Evolutionary conservation across 2,329 filamentous ascomycete genomes (phyloP).

Genomic region (Teratosphaeria epicoccoides): DNA sequence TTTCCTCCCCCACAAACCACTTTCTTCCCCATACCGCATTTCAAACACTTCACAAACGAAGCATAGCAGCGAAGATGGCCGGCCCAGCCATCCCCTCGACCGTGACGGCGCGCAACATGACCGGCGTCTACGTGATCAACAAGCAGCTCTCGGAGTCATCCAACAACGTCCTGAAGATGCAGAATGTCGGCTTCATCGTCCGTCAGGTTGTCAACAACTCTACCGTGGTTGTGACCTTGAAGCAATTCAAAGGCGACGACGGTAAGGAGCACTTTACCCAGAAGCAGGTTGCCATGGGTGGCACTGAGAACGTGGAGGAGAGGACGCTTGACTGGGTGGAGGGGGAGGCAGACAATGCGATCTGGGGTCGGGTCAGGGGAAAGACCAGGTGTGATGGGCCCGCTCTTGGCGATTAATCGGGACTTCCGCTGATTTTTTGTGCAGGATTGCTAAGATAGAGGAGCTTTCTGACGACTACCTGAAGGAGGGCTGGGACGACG

Average conservation of each 20-base stretch:
- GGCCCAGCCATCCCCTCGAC: constrained; percentile 48
- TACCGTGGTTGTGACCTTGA: constrained; percentile 55
- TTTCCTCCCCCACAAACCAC: not conserved
- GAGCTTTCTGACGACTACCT: constrained; percentile 38
- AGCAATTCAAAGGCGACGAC: constrained; percentile 39
- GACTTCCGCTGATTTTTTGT: not conserved
- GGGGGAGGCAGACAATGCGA: constrained; percentile 62
- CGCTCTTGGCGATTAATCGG: not conserved
- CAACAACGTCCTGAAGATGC: constrained; percentile 57
- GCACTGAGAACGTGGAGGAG: constrained; percentile 54
- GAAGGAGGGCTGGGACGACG: constrained; percentile 46
- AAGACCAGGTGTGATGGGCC: constrained; percentile 30
- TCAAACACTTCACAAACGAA: not conserved
- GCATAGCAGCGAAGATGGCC: too few relatives aligned
- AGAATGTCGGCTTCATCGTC: constrained; percentile 32
- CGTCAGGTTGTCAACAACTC: constrained; percentile 51
- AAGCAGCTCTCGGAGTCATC: constrained; percentile 58
- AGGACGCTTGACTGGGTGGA: constrained; percentile 47
- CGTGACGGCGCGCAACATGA: constrained; percentile 57
- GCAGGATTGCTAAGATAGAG: constrained; percentile 28
- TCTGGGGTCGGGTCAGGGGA: constrained; percentile 65
- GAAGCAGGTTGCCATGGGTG: constrained; percentile 59
- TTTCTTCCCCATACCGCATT: not conserved
- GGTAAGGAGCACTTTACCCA: constrained; percentile 29
- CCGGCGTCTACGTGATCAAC: constrained; percentile 65